These are phyloP conservation scores for Cladorrhinum sp. DNA, from an alignment of 2,329 filamentous ascomycete genomes.

Conservation along the genomic window DNA sequence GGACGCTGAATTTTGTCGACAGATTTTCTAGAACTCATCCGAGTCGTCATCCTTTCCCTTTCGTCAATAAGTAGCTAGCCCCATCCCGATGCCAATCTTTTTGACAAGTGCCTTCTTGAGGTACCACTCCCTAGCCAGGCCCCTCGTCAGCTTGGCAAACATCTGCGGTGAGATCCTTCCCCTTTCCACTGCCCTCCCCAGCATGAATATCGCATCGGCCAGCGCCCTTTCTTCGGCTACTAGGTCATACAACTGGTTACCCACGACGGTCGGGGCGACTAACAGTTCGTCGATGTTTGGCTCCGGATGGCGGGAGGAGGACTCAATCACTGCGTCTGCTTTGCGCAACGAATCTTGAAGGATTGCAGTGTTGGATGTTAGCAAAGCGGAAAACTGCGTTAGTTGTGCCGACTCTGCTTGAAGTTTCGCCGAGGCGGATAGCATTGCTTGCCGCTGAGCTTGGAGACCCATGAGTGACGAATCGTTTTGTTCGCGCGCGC, in stretches of 20 bases:
- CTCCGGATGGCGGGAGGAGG: constrained; percentile 64
- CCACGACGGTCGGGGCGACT: constrained; percentile 90
- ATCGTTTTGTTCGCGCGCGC: constrained; percentile 68
- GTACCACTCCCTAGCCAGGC: constrained; percentile 75
- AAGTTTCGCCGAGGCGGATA: constrained; percentile 64
- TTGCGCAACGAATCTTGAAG: constrained; percentile 73
- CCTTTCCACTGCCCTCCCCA: constrained; percentile 70
- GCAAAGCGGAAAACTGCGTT: constrained; percentile 64
- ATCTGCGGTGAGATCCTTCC: constrained; percentile 69
- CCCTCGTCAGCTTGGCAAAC: constrained; percentile 75
- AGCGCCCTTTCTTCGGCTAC: constrained; percentile 86
- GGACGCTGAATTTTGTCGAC: neutral
- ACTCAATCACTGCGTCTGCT: constrained; percentile 74
- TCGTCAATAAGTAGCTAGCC: constrained; percentile 41
- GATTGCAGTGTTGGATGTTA: constrained; percentile 75
- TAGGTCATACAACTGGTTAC: constrained; percentile 84
- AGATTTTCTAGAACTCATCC: neutral
- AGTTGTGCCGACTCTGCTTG: constrained; percentile 72
- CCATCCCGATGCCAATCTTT: constrained; percentile 77
- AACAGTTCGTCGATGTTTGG: constrained; percentile 86
- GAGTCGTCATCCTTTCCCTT: neutral
- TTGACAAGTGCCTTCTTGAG: constrained; percentile 76
- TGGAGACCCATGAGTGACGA: constrained; percentile 71
- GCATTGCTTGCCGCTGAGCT: constrained; percentile 76
- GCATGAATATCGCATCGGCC: constrained; percentile 80